Base-by-base conservation (phyloP, 345 rosid genomes). In the Streptanthus diversifolius region DNA sequence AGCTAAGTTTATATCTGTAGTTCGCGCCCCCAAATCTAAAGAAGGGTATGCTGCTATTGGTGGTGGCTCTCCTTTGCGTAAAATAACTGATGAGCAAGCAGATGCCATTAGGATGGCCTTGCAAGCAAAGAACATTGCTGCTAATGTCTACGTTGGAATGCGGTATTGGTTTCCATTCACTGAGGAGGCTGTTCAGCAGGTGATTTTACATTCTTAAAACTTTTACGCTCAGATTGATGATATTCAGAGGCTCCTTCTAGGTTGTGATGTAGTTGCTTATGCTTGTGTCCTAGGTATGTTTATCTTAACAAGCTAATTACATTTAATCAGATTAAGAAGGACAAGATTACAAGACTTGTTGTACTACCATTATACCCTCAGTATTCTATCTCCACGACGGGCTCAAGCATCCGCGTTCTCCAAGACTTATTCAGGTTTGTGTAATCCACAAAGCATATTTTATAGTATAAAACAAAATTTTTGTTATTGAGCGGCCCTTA, bases 21-120 rank as follows among this genome's bases (percentile, higher is more conserved):
- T 88, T 40, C 87, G 96, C 12, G 96, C 99, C 12, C 95, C 96
- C 1, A 91, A 91, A 72, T 90, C 95, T 33, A 91, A 83, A 84
- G 96, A 91, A 83, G 99, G 95, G 58, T 95, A 95, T 87, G 99
- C 99, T 79, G 83, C 97, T 53, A 91, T 95, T 40, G 99, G 99
- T 40, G 99, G 99, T 35, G 92, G 97, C 60, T 95, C 96, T 19
- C 97, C 96, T 48, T 47, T 90, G 82, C 89, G 95, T 68, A 90
- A 83, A 75, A 88, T 91, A 62, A 95, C 98, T 1, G 85, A 87
- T 78, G 95, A 90, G 77, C 96, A 90, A 92, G 97, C 96, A 1
- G 64, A 85, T 76, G 97, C 89, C 27, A 84, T 91, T 65, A 72
- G 69, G 76, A 74, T 68, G 77, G 88, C 95, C 36, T 83, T 90